Conservation (phyloP, 495 filamentous ascomycete species). For the Penicillium verhagenii region DNA sequence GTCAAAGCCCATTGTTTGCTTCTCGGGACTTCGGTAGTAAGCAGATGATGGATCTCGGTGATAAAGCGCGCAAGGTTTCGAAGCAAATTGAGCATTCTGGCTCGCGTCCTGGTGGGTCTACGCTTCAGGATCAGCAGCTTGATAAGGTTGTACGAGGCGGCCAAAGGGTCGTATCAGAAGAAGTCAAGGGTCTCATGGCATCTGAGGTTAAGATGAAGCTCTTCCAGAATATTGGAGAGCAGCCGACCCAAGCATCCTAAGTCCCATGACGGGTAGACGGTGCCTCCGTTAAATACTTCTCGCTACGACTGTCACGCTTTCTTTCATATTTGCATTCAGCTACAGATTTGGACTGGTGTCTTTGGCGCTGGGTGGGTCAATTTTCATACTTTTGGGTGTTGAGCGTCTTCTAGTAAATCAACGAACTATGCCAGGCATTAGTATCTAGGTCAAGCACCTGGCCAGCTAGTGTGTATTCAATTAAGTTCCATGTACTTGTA, state of each 20-base stretch:
- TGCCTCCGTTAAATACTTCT: conserved; percentile 7
- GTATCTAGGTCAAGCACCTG: too few species aligned
- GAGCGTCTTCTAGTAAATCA: neutral
- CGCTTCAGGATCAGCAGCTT: conserved; percentile 59
- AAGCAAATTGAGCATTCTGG: conserved; percentile 41
- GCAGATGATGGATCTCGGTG: conserved; percentile 84
- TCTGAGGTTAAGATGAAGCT: conserved; percentile 81
- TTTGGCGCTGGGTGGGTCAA: conserved; percentile 16
- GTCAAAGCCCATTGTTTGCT: conserved; percentile 86
- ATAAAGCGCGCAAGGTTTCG: conserved; percentile 70
- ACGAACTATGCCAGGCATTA: neutral
- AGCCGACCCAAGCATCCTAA: conserved; percentile 14
- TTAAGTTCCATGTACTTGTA: too few species aligned
- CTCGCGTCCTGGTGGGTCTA: conserved; percentile 27
- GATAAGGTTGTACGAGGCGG: conserved; percentile 79
- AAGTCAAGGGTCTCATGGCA: conserved; percentile 79
- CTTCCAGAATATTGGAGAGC: conserved; percentile 65
- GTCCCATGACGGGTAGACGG: neutral
- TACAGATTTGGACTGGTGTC: neutral
- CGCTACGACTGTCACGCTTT: conserved; percentile 21
- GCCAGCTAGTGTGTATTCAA: too few species aligned
- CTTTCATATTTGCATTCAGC: neutral
- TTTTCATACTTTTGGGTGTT: neutral
- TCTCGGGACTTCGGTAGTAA: conserved; percentile 92
- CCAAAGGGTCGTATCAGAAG: conserved; percentile 80